phyloP scores from a whole-genome alignment of 192 early-diverging fungal species.

The Spizellomyces punctatus region DNA sequence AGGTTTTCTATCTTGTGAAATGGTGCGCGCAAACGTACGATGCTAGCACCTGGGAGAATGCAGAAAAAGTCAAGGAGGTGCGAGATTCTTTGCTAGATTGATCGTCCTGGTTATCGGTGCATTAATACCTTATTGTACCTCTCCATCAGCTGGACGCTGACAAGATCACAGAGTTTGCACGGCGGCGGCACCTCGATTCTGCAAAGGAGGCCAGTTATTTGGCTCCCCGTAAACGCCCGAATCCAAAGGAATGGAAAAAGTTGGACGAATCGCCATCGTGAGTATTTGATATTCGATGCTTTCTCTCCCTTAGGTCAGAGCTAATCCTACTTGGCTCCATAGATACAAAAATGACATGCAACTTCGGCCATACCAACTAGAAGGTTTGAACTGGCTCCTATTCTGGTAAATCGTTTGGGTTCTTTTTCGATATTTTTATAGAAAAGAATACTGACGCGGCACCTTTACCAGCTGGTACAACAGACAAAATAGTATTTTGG shows the following conservation, averaged over 20 bases:
- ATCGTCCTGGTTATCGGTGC: background rate
- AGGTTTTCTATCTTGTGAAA: conserved; percentile 74
- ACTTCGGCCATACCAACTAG: conserved; percentile 76
- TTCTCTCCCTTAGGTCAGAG: too few species aligned
- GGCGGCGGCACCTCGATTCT: conserved; percentile 58
- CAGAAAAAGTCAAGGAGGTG: conserved; percentile 57
- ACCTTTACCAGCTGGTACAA: conserved; percentile 61
- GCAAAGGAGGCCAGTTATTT: conserved; percentile 46
- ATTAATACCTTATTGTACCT: background rate
- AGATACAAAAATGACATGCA: conserved; percentile 70
- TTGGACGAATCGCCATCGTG: conserved; percentile 60
- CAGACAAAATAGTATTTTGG: conserved; percentile 63
- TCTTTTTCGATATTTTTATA: conserved; percentile 6
- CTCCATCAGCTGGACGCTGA: conserved; percentile 52
- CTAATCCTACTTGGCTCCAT: too few species aligned
- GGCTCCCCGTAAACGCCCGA: conserved; percentile 38
- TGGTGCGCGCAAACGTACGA: conserved; percentile 77
- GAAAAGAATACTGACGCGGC: background rate
- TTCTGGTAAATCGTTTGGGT: conserved; percentile 40
- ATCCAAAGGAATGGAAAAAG: conserved; percentile 54
- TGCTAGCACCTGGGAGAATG: conserved; percentile 71
- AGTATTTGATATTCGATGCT: too few species aligned
- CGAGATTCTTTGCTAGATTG: background rate
- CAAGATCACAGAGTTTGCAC: conserved; percentile 69
- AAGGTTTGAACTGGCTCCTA: conserved; percentile 82